Evolutionary conservation across 345 rosid species (phyloP), one percentile per base, ranked within the genome.

Genomic region (Lepidium sativum): DNA sequence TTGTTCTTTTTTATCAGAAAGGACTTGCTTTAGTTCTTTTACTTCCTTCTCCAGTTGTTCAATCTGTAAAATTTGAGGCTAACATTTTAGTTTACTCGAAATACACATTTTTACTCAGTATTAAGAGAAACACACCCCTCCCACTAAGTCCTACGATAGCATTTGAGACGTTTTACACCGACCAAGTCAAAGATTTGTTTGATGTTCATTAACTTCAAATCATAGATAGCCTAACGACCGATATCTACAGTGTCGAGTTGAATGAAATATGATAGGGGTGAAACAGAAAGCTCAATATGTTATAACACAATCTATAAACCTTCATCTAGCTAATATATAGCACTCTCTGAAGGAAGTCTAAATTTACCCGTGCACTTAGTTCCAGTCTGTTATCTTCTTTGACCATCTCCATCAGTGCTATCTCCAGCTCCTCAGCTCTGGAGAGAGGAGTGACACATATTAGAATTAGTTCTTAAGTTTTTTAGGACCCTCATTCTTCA

Each of bases 361-460:
- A 40, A 53, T 50, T 13, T 81, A 94, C 99, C 97, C 68, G 65
- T 60, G 97, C 96, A 75, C 81, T 84, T 82, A 90, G 63, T 79
- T 79, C 71, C 7, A 76, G 80, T 60, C 92, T 80, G 71, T 94
- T 94, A 68, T 94, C 99, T 81, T 79, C 81, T 81, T 84, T 84
- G 69, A 88, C 95, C 83, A 90, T 82, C 81, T 94, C 99, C 84
- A 86, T 80, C 40, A 90, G 80, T 29, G 97, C 99, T 58, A 88
- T 83, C 84, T 94, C 97, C 75, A 94, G 73, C 84, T 90, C 99
- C 73, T 94, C 99, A n/a, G 97, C 84, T 71, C 99, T 92, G 73
- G 40, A 33, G 58, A 78, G 60, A 63, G 68, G 70, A 39, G 58
- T 16, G 34, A 72, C 4, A 43, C 32, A 50, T 31, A 27, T 59